Evolutionary conservation across 768 basidiomycete genomes (phyloP).

Genomic region (Holtermannia corniformis): DNA sequence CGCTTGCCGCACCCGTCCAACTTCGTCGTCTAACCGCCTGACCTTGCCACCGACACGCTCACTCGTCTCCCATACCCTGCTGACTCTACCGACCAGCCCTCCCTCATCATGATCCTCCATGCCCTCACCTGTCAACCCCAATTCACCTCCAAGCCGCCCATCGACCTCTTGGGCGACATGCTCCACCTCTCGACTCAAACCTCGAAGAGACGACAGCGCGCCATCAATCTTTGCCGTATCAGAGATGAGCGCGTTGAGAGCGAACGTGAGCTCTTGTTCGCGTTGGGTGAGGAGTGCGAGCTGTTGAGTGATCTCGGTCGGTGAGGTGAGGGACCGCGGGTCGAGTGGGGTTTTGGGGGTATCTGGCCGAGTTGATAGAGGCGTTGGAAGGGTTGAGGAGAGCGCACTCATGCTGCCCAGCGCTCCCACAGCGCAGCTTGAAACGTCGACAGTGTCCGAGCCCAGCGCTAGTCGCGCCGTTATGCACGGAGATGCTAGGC

Average conservation of each 20-base stretch:
- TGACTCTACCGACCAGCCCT: constrained; percentile 38
- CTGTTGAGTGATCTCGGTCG: constrained; percentile 30
- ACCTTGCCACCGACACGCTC: constrained; percentile 89
- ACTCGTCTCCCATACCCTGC: constrained; percentile 40
- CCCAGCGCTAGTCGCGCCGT: too few species aligned
- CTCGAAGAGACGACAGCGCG: constrained; percentile 18
- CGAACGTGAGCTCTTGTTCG: constrained; percentile 65
- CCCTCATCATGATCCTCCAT: constrained; percentile 42
- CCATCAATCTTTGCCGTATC: constrained; percentile 56
- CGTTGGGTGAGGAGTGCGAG: constrained; percentile 53
- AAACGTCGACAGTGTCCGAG: too few species aligned
- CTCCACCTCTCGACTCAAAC: constrained; percentile 17
- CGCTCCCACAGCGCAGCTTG: too few species aligned
- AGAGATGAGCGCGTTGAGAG: constrained; percentile 61
- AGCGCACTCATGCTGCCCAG: constrained; percentile 6
- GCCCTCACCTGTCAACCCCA: constrained; percentile 56
- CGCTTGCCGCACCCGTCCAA: constrained; percentile 77
- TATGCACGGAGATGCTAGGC: too few species aligned
- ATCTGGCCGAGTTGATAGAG: constrained; percentile 3
- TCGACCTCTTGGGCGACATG: constrained; percentile 18
- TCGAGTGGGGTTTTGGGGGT: constrained; percentile 6
- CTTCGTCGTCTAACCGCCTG: constrained; percentile 79
- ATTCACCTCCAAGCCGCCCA: constrained; percentile 3
- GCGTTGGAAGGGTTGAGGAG: constrained; percentile 11
- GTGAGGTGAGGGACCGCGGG: constrained; percentile 24